Evolutionary conservation across 106 monocot genomes (phyloP).

Genomic region (Chionographis japonica): DNA sequence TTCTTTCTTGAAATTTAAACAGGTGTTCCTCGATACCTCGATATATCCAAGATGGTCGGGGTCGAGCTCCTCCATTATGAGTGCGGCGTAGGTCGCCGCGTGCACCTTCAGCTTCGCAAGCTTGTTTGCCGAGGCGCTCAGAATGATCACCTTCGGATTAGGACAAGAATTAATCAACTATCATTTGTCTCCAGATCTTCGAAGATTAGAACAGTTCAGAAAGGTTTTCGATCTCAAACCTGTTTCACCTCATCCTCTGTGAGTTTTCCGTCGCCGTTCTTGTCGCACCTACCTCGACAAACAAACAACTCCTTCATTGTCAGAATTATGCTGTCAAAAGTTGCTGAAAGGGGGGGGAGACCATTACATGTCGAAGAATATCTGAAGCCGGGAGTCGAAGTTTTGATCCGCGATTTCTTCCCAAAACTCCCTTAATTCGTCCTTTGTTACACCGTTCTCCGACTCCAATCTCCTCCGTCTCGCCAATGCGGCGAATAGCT

Average conservation of each 20-base stretch:
- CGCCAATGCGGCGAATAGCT: slow-evolving; percentile 55
- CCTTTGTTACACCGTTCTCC: slow-evolving; percentile 19
- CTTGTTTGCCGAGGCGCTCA: slow-evolving; percentile 80
- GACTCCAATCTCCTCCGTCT: slow-evolving; percentile 34
- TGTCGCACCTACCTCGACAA: slow-evolving; percentile 48
- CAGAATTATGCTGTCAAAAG: neutral
- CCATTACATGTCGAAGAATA: slow-evolving; percentile 79
- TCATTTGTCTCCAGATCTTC: neutral
- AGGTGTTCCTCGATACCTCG: slow-evolving; percentile 28
- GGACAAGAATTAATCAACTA: neutral
- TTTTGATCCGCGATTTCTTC: slow-evolving; percentile 60
- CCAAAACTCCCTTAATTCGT: slow-evolving; percentile 61
- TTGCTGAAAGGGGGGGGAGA: neutral
- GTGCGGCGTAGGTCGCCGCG: slow-evolving; percentile 43
- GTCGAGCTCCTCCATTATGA: slow-evolving; percentile 71
- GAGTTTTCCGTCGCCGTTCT: slow-evolving; percentile 76
- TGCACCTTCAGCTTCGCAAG: slow-evolving; percentile 50
- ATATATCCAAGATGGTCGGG: slow-evolving; percentile 56
- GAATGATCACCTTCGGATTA: slow-evolving; percentile 42
- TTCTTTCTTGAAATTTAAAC: neutral
- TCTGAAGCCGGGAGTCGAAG: slow-evolving; percentile 58
- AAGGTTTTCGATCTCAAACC: slow-evolving; percentile 22
- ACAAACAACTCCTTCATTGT: neutral
- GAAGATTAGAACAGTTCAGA: neutral
- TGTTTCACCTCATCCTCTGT: slow-evolving; percentile 83